phyloP scores from a whole-genome alignment of 2,329 filamentous ascomycete species.

The Phoma herbarum region DNA sequence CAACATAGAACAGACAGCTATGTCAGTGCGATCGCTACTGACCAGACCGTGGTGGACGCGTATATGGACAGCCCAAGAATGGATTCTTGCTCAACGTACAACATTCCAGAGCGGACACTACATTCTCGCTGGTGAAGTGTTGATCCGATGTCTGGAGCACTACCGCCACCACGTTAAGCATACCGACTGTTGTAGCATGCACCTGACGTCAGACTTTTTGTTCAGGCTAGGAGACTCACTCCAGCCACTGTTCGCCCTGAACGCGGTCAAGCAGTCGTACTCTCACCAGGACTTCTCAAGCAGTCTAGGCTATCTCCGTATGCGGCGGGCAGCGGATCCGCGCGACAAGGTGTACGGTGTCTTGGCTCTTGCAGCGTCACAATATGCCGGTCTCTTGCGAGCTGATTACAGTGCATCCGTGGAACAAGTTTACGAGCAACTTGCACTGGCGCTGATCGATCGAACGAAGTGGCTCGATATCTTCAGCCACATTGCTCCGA shows the following conservation, averaged over 20 bases:
- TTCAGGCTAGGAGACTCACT: slow-evolving; percentile 12
- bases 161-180: slow-evolving; percentile 6
- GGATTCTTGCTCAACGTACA: slow-evolving; percentile 8
- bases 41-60: slow-evolving; percentile 15
- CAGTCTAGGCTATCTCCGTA: slow-evolving; percentile 11
- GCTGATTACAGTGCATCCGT: slow-evolving; percentile 6
- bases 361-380: slow-evolving; percentile 4
- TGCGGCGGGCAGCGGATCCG: slow-evolving; percentile 8
- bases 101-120: slow-evolving; percentile 12
- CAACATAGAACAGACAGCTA: slow-evolving; percentile 5
- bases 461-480: slow-evolving; percentile 7
- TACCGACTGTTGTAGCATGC: slow-evolving; percentile 12
- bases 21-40: slow-evolving; percentile 10
- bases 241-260: slow-evolving; percentile 9
- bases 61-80: slow-evolving; percentile 17
- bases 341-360: slow-evolving; percentile 16
- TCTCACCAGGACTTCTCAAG: slow-evolving; percentile 9
- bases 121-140: slow-evolving; percentile 3
- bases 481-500: slow-evolving; percentile 9
- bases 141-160: slow-evolving; percentile 7
- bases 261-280: slow-evolving; percentile 5
- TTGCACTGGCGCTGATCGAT: slow-evolving; percentile 8
- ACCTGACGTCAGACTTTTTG: slow-evolving; percentile 12
- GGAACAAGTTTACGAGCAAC: slow-evolving; percentile 11
- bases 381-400: slow-evolving; percentile 5